Conservation (phyloP, 2,329 filamentous ascomycete species). For the Didymella glomerata region DNA sequence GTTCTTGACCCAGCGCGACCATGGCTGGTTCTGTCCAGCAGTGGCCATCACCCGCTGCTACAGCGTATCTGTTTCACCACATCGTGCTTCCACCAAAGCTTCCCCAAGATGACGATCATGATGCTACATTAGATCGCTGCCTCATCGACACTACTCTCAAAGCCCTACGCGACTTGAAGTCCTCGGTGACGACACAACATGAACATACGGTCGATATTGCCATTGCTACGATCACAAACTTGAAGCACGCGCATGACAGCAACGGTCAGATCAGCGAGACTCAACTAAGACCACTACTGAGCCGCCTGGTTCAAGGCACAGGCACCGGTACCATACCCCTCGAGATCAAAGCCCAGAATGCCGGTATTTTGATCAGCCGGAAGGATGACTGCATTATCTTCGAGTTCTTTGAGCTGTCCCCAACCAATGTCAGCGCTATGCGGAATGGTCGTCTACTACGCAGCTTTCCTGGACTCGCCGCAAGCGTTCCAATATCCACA, state of each 20-base stretch:
- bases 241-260: too few relatives aligned
- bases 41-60: constrained; percentile 3
- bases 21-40: too few relatives aligned
- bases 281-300: not conserved
- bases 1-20: too few relatives aligned
- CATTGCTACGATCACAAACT: not conserved
- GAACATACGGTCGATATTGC: constrained; percentile 13
- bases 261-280: not conserved
- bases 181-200: constrained; percentile 2
- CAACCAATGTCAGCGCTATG: not conserved
- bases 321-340: not conserved
- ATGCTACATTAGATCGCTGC: constrained; percentile 19
- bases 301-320: not conserved
- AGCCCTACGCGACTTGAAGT: constrained; percentile 25
- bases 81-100: constrained; percentile 60
- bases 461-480: not conserved
- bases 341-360: not conserved
- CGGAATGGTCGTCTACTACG: not conserved
- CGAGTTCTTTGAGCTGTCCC: not conserved
- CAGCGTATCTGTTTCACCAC: constrained; percentile 47
- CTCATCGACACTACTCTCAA: constrained; percentile 25
- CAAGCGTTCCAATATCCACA: not conserved
- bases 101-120: constrained; percentile 50
- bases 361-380: not conserved
- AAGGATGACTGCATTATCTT: not conserved